Conservation (phyloP, 192 early-diverging fungal genomes). For the Cladochytrium replicatum region DNA sequence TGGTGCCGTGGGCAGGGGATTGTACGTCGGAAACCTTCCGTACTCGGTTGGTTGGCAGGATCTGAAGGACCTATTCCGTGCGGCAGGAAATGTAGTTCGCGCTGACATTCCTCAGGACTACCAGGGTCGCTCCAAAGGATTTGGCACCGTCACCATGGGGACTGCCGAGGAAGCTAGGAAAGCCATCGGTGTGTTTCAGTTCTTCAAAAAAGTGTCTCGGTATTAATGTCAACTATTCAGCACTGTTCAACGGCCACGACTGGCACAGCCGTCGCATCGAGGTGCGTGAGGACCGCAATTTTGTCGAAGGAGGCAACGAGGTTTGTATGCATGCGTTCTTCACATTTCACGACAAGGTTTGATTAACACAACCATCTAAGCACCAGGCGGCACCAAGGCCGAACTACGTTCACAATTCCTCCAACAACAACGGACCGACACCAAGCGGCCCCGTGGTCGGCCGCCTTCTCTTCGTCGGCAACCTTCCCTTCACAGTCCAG, state of each 20-base stretch:
- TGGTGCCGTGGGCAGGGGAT: neutral
- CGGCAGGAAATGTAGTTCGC: constrained; percentile 56
- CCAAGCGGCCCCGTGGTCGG: constrained; percentile 2
- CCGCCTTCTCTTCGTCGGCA: constrained; percentile 62
- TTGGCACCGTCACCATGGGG: constrained; percentile 59
- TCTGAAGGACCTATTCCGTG: constrained; percentile 48
- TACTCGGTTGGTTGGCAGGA: constrained; percentile 43
- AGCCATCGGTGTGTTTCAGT: constrained; percentile 39
- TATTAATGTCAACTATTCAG: constrained; percentile 12
- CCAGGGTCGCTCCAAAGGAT: constrained; percentile 57
- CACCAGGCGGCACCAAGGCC: neutral
- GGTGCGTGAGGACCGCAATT: constrained; percentile 60
- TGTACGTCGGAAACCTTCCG: constrained; percentile 50
- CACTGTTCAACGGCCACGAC: constrained; percentile 52
- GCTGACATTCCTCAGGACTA: constrained; percentile 48
- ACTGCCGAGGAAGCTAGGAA: constrained; percentile 58
- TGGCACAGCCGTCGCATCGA: constrained; percentile 65
- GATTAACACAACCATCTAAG: neutral
- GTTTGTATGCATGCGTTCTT: neutral
- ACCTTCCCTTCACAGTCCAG: constrained; percentile 64
- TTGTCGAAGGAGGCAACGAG: constrained; percentile 27
- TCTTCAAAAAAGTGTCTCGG: neutral
- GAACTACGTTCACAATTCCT: constrained; percentile 2
- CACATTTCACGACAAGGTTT: no score
- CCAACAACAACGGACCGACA: constrained; percentile 7